phyloP scores from a whole-genome alignment of 345 rosid genomes.

The Pelargonium nanum region DNA sequence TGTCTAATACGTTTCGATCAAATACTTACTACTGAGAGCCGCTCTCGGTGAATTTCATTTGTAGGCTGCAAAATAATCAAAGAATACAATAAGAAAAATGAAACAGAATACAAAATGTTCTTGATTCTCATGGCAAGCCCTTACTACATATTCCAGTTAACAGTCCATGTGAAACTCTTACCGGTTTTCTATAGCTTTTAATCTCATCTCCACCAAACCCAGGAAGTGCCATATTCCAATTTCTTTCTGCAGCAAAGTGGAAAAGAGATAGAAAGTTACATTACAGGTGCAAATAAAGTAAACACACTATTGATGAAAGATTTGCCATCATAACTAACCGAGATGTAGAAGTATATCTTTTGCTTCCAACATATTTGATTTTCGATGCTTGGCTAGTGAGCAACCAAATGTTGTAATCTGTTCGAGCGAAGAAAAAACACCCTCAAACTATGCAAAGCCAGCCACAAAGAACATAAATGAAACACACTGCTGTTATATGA shows the following conservation, averaged over 20 bases:
- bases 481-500: background rate
- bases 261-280: conserved; percentile 8
- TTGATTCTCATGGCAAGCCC: background rate
- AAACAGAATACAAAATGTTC: too few relatives aligned
- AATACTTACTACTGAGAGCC: conserved; percentile 66
- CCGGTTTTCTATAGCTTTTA: conserved; percentile 72
- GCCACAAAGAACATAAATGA: background rate
- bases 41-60: conserved; percentile 80
- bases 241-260: conserved; percentile 52
- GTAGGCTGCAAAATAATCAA: conserved; percentile 37
- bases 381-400: conserved; percentile 91
- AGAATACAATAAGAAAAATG: background rate
- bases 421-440: conserved; percentile 1
- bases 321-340: conserved; percentile 43
- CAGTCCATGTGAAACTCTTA: conserved; percentile 22
- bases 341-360: conserved; percentile 92
- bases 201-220: conserved; percentile 87
- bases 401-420: conserved; percentile 95
- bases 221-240: conserved; percentile 86
- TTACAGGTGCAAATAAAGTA: conserved; percentile 7
- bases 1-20: background rate
- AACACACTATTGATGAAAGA: background rate
- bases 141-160: conserved; percentile 1
- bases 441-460: background rate
- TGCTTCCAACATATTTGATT: conserved; percentile 85